A percentile compares a stretch with the other conserved stretches of the same genome.
phyloP scores from a whole-genome alignment of 805 yeast genomes.

The Pichia scutulata region DNA sequence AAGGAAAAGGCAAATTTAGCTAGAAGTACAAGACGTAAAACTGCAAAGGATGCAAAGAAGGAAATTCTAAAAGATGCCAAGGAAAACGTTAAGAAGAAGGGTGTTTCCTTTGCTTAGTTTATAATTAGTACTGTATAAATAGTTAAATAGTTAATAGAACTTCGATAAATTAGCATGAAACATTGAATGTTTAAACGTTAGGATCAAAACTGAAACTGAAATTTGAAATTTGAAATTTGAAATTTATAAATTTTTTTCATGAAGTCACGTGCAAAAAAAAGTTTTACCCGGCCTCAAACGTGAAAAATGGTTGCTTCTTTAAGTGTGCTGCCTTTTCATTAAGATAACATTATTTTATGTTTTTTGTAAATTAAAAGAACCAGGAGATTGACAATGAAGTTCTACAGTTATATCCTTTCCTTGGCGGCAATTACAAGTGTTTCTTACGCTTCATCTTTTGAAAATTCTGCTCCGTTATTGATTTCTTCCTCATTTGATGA shows the following conservation, averaged over 20 bases:
- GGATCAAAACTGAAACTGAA: no score
- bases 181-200: no score
- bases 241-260: background rate
- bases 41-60: slow-evolving; percentile 27
- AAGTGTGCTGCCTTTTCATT: background rate
- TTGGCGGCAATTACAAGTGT: slow-evolving; percentile 8
- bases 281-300: background rate
- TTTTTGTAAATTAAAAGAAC: background rate
- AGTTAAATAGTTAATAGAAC: background rate
- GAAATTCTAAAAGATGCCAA: slow-evolving; percentile 17
- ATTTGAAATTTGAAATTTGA: no score
- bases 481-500: slow-evolving; percentile 10
- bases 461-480: slow-evolving; percentile 28
- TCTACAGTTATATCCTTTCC: background rate
- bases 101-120: slow-evolving; percentile 42
- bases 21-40: slow-evolving; percentile 60
- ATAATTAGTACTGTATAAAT: background rate
- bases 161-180: background rate
- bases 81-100: slow-evolving; percentile 30
- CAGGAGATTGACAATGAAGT: background rate
- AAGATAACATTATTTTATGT: background rate
- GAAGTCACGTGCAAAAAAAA: background rate
- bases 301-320: background rate
- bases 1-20: slow-evolving; percentile 67
- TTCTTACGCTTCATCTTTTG: slow-evolving; percentile 17